A percentile compares a stretch with the other conserved stretches of the same genome.
Conservation (phyloP, 805 yeast genomes). For the Suhomyces faveliae region DNA sequence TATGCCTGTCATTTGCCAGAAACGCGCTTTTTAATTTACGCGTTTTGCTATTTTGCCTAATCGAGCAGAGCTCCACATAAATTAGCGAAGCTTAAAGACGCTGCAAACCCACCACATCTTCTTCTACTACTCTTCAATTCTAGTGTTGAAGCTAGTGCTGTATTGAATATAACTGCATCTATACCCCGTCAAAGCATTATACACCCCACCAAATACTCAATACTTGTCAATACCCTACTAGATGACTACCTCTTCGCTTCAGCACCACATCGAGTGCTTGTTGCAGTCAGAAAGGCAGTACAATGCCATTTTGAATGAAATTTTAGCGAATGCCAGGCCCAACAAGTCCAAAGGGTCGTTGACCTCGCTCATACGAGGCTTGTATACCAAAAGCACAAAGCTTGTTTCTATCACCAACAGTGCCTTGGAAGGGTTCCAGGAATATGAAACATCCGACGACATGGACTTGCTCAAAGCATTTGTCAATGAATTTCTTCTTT, state of each 20-base stretch:
- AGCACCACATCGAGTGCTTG: not conserved
- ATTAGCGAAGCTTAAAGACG: not conserved
- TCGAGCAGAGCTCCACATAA: conserved; percentile 2
- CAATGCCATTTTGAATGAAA: conserved; percentile 34
- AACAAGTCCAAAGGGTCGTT: conserved; percentile 24
- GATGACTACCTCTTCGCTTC: not conserved
- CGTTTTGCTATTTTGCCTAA: conserved; percentile 5
- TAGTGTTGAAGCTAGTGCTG: not conserved
- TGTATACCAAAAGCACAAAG: conserved; percentile 38
- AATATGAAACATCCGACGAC: conserved; percentile 18
- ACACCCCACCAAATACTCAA: no score
- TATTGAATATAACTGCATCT: no score
- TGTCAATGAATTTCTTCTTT: conserved; percentile 37
- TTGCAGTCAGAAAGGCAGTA: conserved; percentile 24
- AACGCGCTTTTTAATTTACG: not conserved
- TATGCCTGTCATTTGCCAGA: not conserved
- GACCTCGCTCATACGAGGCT: conserved; percentile 37
- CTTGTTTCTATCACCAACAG: conserved; percentile 21
- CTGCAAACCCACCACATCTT: conserved; percentile 2
- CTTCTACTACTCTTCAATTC: not conserved
- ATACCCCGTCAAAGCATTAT: no score
- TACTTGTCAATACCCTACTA: no score
- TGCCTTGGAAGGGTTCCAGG: conserved; percentile 14
- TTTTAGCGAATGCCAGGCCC: conserved; percentile 35
- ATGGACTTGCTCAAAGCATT: conserved; percentile 33